Percentiles rank a stretch among this genome's conserved stretches.
Evolutionary conservation across 495 filamentous ascomycete species (phyloP).

Genomic region (Ramalina peruviana): DNA sequence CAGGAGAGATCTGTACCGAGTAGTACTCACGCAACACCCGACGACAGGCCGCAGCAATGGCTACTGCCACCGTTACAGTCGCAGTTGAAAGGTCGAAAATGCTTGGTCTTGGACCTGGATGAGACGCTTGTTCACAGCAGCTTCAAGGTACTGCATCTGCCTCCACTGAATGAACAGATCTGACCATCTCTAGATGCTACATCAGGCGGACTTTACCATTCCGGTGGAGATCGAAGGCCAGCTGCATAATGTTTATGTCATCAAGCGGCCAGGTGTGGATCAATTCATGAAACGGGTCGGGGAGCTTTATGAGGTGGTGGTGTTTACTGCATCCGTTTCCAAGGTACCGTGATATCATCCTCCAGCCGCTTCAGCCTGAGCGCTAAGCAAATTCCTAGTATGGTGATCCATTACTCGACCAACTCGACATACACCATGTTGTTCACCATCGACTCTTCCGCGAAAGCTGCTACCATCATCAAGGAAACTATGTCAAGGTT

Average conservation of each 20-base stretch:
- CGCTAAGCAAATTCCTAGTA: slow-evolving; percentile 42
- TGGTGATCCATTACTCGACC: slow-evolving; percentile 89
- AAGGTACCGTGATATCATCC: slow-evolving; percentile 44
- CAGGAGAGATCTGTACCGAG: slow-evolving; percentile 15
- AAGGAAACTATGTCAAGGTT: slow-evolving; percentile 97
- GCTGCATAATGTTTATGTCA: slow-evolving; percentile 98
- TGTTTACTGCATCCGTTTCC: slow-evolving; percentile 96
- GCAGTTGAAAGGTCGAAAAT: slow-evolving; percentile 74
- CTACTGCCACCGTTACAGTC: slow-evolving; percentile 67
- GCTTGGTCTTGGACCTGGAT: slow-evolving; percentile 88
- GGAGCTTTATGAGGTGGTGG: slow-evolving; percentile 95
- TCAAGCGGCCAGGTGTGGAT: slow-evolving; percentile 94
- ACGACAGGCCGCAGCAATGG: slow-evolving; percentile 46
- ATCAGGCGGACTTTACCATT: slow-evolving; percentile 98
- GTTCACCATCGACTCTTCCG: slow-evolving; percentile 94
- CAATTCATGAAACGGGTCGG: slow-evolving; percentile 98
- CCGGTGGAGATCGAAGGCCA: slow-evolving; percentile 98
- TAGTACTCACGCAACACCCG: slow-evolving; percentile 22
- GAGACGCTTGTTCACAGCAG: slow-evolving; percentile 99
- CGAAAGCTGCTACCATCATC: slow-evolving; percentile 98
- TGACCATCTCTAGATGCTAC: slow-evolving; percentile 57
- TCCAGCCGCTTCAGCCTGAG: slow-evolving; percentile 1
- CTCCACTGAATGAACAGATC: slow-evolving; percentile 1
- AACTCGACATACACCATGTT: slow-evolving; percentile 92
- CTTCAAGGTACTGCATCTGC: slow-evolving; percentile 63